Evolutionary conservation across 2,329 filamentous ascomycete species (phyloP).

Genomic region (Hymenotorrendiella dingleyae): DNA sequence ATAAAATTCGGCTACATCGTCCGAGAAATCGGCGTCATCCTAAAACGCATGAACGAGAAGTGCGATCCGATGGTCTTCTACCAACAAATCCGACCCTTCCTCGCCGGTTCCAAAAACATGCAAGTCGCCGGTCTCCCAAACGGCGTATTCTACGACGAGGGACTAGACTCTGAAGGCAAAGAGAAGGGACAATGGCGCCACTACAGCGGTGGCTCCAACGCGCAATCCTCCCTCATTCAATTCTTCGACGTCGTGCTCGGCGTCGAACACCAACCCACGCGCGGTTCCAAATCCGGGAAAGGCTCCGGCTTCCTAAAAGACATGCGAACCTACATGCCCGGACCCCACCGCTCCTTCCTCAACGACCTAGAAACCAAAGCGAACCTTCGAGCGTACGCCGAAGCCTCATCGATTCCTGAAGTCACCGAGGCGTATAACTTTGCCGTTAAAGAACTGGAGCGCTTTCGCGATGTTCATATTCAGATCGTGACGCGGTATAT

Average conservation of each 20-base stretch:
- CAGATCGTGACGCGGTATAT: conserved; percentile 89
- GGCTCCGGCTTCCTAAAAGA: conserved; percentile 40
- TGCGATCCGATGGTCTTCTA: conserved; percentile 88
- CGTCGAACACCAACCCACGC: conserved; percentile 60
- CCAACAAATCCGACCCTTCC: conserved; percentile 77
- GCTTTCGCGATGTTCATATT: conserved; percentile 80
- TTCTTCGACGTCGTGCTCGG: conserved; percentile 87
- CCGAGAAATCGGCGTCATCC: conserved; percentile 57
- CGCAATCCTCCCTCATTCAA: conserved; percentile 86
- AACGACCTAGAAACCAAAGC: conserved; percentile 60
- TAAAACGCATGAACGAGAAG: conserved; percentile 82
- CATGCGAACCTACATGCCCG: conserved; percentile 88
- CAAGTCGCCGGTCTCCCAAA: conserved; percentile 71
- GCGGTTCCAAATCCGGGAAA: conserved; percentile 21
- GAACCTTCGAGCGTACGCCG: conserved; percentile 59
- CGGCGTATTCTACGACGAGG: conserved; percentile 72
- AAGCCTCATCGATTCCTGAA: conserved; percentile 37
- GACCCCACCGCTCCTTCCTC: conserved; percentile 73
- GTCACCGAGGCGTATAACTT: conserved; percentile 62
- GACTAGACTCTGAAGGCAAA: conserved; percentile 59
- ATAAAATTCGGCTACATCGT: conserved; percentile 61
- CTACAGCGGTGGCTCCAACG: conserved; percentile 86
- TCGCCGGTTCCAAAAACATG: conserved; percentile 94
- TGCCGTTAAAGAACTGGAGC: conserved; percentile 68
- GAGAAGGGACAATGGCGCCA: conserved; percentile 64